These are phyloP conservation scores for Casuarina glauca DNA, from an alignment of 306 rosid species.

Conservation along the genomic window DNA sequence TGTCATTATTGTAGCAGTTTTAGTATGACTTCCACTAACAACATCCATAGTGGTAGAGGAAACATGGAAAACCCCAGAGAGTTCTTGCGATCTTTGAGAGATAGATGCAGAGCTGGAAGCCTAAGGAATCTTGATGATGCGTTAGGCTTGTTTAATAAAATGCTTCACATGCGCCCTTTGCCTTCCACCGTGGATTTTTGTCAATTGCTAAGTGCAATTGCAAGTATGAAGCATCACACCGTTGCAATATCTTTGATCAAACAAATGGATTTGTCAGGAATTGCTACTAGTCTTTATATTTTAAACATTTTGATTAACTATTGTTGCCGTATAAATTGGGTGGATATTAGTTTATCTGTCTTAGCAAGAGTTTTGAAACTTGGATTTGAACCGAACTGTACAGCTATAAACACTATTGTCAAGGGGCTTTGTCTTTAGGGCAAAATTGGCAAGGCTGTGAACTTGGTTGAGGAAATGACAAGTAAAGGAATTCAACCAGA, in stretches of 20 bases:
- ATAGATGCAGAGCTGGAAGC: background rate
- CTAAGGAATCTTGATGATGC: conserved; percentile 7
- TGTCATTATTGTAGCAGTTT: too few relatives aligned
- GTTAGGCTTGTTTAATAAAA: conserved; percentile 21
- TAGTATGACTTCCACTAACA: too few relatives aligned
- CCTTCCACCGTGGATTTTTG: conserved; percentile 25
- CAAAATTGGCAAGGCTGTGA: conserved; percentile 2
- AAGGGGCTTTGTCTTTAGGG: conserved; percentile 29
- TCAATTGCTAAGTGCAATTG: conserved; percentile 21
- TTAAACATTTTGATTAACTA: conserved; percentile 29
- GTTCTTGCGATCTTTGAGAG: background rate
- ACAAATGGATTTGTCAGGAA: conserved; percentile 1
- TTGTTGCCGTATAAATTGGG: conserved; percentile 20
- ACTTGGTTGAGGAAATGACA: conserved; percentile 25
- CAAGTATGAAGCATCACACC: conserved; percentile 22
- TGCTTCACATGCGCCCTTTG: conserved; percentile 25
- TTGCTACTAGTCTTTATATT: conserved; percentile 1
- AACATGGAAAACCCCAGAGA: background rate
- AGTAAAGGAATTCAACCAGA: conserved; percentile 12
- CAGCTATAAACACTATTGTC: conserved; percentile 22
- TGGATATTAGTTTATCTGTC: conserved; percentile 15
- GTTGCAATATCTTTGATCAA: conserved; percentile 16
- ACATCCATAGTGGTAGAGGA: too few relatives aligned
- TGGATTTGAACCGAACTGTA: conserved; percentile 12
- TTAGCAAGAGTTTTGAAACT: conserved; percentile 22